These are phyloP conservation scores for Tetragonia tetragonoides DNA, from an alignment of 148 eudicot genomes.

Conservation along the genomic window DNA sequence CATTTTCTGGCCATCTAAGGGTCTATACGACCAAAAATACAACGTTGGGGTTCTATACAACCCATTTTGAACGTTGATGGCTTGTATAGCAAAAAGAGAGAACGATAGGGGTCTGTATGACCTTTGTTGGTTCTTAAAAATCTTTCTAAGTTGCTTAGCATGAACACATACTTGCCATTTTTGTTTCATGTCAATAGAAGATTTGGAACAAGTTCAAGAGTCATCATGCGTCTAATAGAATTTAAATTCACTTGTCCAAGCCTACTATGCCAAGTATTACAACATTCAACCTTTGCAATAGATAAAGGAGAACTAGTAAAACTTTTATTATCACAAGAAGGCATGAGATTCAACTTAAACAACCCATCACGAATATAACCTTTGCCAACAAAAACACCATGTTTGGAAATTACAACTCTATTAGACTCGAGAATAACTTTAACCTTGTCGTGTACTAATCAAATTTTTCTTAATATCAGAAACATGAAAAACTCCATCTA, in stretches of 20 bases:
- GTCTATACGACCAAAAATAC: too few relatives aligned
- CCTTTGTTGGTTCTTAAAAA: slow-evolving; percentile 3
- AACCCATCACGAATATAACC: slow-evolving; percentile 2
- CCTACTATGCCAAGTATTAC: slow-evolving; percentile 9
- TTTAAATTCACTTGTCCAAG: neutral
- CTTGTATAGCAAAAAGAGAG: too few relatives aligned
- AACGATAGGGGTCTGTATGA: too few relatives aligned
- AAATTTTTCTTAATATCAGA: slow-evolving; percentile 16
- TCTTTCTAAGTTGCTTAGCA: slow-evolving; percentile 3
- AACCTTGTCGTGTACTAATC: slow-evolving; percentile 1
- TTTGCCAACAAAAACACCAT: slow-evolving; percentile 6
- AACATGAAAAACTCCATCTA: slow-evolving; percentile 20
- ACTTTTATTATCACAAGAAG: neutral
- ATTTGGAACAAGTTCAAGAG: slow-evolving; percentile 8
- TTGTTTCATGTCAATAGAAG: neutral
- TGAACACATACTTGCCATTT: slow-evolving; percentile 10
- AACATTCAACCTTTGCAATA: slow-evolving; percentile 7
- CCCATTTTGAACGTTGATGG: too few relatives aligned
- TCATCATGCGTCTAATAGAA: slow-evolving; percentile 8
- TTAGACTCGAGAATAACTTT: slow-evolving; percentile 12
- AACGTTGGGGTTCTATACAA: too few relatives aligned
- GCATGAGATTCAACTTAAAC: slow-evolving; percentile 1
- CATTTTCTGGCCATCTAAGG: too few relatives aligned
- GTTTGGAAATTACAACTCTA: slow-evolving; percentile 8
- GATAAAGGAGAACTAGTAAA: neutral